Evolutionary conservation across 495 filamentous ascomycete genomes (phyloP), one percentile per base, ranked within the genome.

Genomic region (Penicillium odoratum): DNA sequence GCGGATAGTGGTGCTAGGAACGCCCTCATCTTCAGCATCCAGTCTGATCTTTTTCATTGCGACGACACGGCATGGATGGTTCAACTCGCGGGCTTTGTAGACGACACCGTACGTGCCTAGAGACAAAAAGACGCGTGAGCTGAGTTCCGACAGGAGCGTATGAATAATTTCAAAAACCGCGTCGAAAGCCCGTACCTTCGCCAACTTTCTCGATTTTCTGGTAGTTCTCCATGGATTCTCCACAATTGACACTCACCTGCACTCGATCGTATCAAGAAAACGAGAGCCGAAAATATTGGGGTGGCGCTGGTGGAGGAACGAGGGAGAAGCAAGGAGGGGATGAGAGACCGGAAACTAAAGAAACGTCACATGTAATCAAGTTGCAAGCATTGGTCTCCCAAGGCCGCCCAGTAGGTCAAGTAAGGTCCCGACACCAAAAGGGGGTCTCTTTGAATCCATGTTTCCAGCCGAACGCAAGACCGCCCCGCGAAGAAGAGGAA

Each of bases 171-270:
- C 8, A 48, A 42, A 38, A 57, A 42, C 21, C 53, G n/a, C 16
- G 53, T 55, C 31, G 30, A 51, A 9, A 38, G 56, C 51, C 60
- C 69, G 43, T 70, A 97, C 94, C 94, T 83, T 99, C 94, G 65
- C 94, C 94, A 74, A 99, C 94, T 79, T 99, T 99, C 81, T 99
- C 94, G 57, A 99, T 88, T 78, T 97, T 97, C 80, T 98, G 92
- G 74, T 99, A 99, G 73, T 97, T 97, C 71, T 99, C 94, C 94
- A 99, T 99, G 62, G 21, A 21, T 21, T 21, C 21, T 21, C 21
- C 21, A 21, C 21, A 21, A 21, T 21, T 21, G 21, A 21, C 21
- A 21, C 21, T 21, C 21, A 21, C 21, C 21, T 21, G 21, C 21
- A 21, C 21, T 21, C 21, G 21, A 21, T 21, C 21, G 21, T 21